A percentile compares a stretch with the other conserved stretches of the same genome.
These are phyloP conservation scores for Primulina eburnea DNA, from an alignment of 257 asterid species.

Conservation along the genomic window DNA sequence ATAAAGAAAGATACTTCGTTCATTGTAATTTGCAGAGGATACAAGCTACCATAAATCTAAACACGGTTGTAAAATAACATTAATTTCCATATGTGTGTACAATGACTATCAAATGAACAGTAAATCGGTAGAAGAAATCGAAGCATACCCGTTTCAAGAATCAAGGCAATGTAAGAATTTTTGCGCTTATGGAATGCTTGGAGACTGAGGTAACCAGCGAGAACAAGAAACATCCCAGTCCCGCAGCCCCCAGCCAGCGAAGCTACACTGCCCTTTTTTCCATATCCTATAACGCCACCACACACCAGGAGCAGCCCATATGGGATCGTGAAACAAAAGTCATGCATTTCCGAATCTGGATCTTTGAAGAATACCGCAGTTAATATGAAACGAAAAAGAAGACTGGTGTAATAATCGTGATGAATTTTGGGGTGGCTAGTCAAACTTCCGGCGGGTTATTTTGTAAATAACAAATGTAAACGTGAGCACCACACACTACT, in stretches of 20 bases:
- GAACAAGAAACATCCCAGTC: constrained; percentile 64
- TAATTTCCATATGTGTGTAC: not conserved
- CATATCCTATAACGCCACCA: constrained; percentile 87
- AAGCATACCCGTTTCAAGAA: constrained; percentile 74
- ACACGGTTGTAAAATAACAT: not conserved
- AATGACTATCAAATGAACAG: not conserved
- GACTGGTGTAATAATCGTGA: too few relatives aligned
- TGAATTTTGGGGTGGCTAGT: too few relatives aligned
- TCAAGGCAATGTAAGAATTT: constrained; percentile 66
- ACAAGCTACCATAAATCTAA: not conserved
- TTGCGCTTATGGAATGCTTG: constrained; percentile 81
- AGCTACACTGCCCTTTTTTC: constrained; percentile 73
- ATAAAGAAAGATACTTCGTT: not conserved
- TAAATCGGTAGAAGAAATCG: constrained; percentile 2
- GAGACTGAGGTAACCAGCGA: constrained; percentile 90
- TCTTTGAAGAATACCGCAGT: not conserved
- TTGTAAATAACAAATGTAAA: too few relatives aligned
- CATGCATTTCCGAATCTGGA: constrained; percentile 66
- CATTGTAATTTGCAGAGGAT: not conserved
- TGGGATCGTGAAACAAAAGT: constrained; percentile 97
- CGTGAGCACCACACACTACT: too few relatives aligned
- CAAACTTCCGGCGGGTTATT: too few relatives aligned
- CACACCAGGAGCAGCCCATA: constrained; percentile 66
- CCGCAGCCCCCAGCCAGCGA: constrained; percentile 87
- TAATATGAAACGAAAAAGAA: too few relatives aligned